phyloP scores from a whole-genome alignment of 192 early-diverging fungal genomes.

The Coemansia sp. region DNA sequence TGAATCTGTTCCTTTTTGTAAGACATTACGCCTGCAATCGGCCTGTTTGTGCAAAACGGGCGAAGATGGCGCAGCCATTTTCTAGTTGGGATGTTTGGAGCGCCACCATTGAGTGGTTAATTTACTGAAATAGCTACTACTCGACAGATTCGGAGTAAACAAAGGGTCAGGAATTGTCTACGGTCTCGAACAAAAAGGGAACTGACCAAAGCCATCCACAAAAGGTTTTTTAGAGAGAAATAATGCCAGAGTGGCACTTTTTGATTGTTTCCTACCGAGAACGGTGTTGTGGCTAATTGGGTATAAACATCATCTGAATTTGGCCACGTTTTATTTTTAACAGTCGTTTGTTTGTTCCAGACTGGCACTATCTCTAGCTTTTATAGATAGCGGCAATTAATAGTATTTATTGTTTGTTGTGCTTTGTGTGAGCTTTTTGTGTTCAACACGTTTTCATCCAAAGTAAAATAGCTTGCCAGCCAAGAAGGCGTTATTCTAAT shows the following conservation, averaged over 20 bases:
- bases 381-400: background rate
- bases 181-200: background rate
- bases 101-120: background rate
- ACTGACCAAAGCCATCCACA: background rate
- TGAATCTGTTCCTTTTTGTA: background rate
- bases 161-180: background rate
- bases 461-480: background rate
- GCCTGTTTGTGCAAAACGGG: background rate
- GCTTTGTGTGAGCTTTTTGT: background rate
- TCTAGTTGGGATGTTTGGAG: background rate
- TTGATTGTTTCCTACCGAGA: background rate
- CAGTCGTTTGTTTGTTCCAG: background rate
- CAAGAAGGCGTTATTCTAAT: background rate
- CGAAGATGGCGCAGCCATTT: background rate
- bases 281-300: background rate
- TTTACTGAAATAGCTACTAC: background rate
- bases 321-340: background rate
- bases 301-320: background rate
- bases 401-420: background rate
- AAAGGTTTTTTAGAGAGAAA: background rate
- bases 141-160: background rate
- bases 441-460: background rate
- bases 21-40: background rate
- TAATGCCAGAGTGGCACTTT: background rate
- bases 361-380: background rate